Evolutionary conservation across 192 early-diverging fungal species (phyloP).

Genomic region (Coemansia sp.): DNA sequence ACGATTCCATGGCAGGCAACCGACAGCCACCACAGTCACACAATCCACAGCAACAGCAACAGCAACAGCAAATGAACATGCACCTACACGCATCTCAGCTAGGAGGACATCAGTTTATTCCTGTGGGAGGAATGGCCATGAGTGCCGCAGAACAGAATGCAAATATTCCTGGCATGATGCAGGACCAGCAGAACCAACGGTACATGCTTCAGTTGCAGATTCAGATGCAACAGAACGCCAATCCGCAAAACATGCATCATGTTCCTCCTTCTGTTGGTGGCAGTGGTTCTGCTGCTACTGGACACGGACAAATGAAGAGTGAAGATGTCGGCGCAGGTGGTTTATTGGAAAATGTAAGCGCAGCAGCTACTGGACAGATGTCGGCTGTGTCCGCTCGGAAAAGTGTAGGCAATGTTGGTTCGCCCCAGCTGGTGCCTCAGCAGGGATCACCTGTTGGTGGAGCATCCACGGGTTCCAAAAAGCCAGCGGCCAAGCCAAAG

Average conservation of each 20-base stretch:
- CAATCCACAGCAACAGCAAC: not conserved
- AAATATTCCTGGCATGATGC: not conserved
- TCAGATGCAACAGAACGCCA: constrained; percentile 14
- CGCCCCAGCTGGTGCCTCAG: constrained; percentile 6
- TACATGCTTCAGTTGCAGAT: constrained; percentile 24
- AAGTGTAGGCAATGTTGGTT: not conserved
- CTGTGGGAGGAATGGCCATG: constrained; percentile 5
- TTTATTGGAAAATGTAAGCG: not conserved
- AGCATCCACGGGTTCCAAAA: constrained; percentile 22
- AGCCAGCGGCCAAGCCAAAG: constrained; percentile 29
- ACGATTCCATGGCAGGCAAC: not conserved
- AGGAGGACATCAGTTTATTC: constrained; percentile 5
- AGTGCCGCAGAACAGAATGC: not conserved
- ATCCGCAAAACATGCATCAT: not conserved
- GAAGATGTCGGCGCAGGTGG: not conserved
- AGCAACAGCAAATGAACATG: constrained; percentile 15
- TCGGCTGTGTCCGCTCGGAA: not conserved
- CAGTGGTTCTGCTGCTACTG: not conserved
- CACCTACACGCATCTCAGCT: constrained; percentile 1
- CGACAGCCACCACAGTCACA: not conserved
- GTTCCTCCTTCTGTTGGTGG: not conserved
- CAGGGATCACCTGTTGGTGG: constrained; percentile 3
- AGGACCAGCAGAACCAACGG: constrained; percentile 5
- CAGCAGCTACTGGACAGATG: not conserved
- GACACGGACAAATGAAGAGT: not conserved